Evolutionary conservation across 495 filamentous ascomycete genomes (phyloP), one percentile per base, ranked within the genome.

Genomic region (Aspergillus panamensis): DNA sequence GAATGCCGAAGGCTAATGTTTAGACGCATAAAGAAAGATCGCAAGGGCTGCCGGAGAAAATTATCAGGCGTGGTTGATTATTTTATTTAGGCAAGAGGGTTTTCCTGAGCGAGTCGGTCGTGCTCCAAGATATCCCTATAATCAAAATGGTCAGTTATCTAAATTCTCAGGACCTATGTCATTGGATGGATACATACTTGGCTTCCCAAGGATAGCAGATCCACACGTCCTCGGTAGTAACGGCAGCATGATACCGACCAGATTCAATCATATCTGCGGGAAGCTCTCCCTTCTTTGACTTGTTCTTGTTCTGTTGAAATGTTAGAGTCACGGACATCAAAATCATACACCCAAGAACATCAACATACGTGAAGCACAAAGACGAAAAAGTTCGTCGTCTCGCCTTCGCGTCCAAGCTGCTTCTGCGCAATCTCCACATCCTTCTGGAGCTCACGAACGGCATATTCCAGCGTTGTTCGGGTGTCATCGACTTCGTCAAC

Each of bases 161-260:
- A 20, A 9, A 6, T 29, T 49, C n/a, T 48, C 20, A 13, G 32
- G 2, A 5, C 37, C 20, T 29, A 20, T n/a, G 20, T 12, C 30
- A 39, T 29, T 33, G 19, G 43, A 30, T 10, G 20, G 55, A 53
- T 17, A 79, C 84, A 50, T 79, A 88, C 76, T 77, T 89, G 42
- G 95, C 94, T 76, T 98, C 94, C 94, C 94, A 98, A n/a, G 94
- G 94, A 73, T 99, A 99, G 79, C 90, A 94, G 68, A 97, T 97
- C 94, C 94, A 99, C 54, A 91, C 87, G 77, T 99, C 93, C 20
- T 81, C 82, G 19, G 93, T 90, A 31, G 94, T 97, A 64, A 86
- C 78, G 13, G 94, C 89, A 20, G 94, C 94, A 55, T 91, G 71
- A 74, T 99, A 99, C 63, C 87, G 79, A 25, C 83, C 81, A 55